A percentile compares a stretch with the other conserved stretches of the same genome.
These are phyloP conservation scores for Ceratocystis colombiana DNA, from an alignment of 2,329 filamentous ascomycete species.

Conservation along the genomic window DNA sequence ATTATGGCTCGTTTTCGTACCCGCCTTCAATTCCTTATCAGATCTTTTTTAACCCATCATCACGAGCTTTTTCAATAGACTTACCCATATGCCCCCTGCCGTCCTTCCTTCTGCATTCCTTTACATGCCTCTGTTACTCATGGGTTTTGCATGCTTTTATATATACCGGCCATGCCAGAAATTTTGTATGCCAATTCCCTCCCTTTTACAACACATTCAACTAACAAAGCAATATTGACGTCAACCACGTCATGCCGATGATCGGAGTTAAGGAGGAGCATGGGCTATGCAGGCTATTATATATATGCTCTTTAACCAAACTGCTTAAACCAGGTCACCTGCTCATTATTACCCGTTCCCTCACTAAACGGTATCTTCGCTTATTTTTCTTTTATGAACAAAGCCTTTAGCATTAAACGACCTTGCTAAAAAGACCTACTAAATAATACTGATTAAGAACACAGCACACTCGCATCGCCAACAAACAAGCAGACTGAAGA, in stretches of 20 bases:
- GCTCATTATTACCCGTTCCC: too few relatives aligned
- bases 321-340: too few relatives aligned
- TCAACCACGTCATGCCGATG: background rate
- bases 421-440: background rate
- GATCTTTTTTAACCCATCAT: slow-evolving; percentile 19
- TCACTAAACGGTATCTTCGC: too few relatives aligned
- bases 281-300: background rate
- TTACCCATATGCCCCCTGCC: background rate
- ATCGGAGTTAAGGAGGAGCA: background rate
- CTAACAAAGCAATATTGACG: background rate
- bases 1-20: slow-evolving; percentile 8
- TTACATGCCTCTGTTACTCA: too few relatives aligned
- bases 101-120: background rate
- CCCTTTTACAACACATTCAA: background rate
- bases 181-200: background rate
- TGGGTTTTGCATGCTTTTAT: too few relatives aligned
- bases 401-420: too few relatives aligned
- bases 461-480: background rate
- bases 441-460: background rate
- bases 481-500: background rate
- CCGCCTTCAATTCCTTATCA: slow-evolving; percentile 22
- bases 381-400: too few relatives aligned
- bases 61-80: background rate
- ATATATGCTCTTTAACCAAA: background rate
- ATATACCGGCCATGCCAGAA: background rate